Conservation (phyloP, 352 stramenopile species). For the Phytopythium helicoides region DNA sequence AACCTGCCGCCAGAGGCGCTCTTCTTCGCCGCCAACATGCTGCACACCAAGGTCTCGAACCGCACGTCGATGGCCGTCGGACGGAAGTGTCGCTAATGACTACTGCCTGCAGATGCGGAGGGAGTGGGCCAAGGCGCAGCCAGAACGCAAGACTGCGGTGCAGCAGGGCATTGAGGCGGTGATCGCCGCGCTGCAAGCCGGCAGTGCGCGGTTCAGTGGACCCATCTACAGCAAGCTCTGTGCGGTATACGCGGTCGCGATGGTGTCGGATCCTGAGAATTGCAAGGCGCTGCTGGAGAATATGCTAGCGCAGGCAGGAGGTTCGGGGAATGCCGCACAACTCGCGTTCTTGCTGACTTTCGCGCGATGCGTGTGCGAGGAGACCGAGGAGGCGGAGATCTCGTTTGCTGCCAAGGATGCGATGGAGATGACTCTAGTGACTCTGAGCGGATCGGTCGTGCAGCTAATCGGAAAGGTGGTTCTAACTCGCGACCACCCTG, state of each 20-base stretch:
- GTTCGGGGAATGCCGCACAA: constrained; percentile 22
- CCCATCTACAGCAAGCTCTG: constrained; percentile 62
- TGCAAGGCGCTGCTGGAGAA: constrained; percentile 39
- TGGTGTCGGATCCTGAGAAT: constrained; percentile 54
- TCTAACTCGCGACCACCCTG: constrained; percentile 25
- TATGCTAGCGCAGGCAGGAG: constrained; percentile 22
- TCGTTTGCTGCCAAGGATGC: constrained; percentile 56
- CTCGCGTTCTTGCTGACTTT: constrained; percentile 54
- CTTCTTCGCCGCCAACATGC: constrained; percentile 79
- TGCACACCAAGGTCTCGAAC: constrained; percentile 52
- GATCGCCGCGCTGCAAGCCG: constrained; percentile 30
- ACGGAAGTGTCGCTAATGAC: constrained; percentile 3
- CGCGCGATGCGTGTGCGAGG: constrained; percentile 60
- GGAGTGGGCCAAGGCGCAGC: constrained; percentile 51
- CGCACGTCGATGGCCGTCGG: neutral
- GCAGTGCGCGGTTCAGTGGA: constrained; percentile 17
- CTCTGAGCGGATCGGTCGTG: constrained; percentile 43
- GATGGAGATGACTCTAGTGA: constrained; percentile 53
- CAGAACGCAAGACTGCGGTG: constrained; percentile 32
- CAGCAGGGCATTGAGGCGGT: constrained; percentile 31
- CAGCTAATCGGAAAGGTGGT: constrained; percentile 49
- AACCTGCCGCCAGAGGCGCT: constrained; percentile 44
- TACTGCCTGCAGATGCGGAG: constrained; percentile 28
- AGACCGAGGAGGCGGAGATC: constrained; percentile 62
- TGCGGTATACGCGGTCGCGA: constrained; percentile 47